Evolutionary conservation across 176 grass and related monocot species (phyloP).

Genomic region (Eremochloa ophiuroides): DNA sequence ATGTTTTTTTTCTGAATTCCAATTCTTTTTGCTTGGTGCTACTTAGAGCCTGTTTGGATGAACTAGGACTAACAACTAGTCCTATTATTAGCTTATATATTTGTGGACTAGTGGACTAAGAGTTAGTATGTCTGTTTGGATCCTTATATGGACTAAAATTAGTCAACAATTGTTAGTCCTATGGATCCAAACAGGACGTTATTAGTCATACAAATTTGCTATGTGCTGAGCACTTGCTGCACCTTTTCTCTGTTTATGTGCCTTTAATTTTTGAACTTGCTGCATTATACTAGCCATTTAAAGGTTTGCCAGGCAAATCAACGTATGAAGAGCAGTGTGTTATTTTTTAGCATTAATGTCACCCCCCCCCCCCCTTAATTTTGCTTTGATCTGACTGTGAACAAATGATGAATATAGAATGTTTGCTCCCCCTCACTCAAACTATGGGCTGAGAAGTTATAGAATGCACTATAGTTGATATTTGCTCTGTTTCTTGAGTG

Average conservation of each 20-base stretch:
- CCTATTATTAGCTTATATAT: neutral
- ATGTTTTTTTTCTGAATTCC: neutral
- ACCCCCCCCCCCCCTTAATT: neutral
- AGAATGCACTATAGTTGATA: neutral
- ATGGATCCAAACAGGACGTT: neutral
- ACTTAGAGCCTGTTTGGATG: neutral
- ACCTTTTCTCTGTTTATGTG: neutral
- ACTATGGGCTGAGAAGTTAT: neutral
- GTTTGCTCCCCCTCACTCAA: neutral
- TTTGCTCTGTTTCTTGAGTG: slow-evolving; percentile 1
- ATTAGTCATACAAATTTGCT: neutral
- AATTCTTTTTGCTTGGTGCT: neutral
- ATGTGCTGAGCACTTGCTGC: neutral
- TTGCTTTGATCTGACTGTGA: neutral
- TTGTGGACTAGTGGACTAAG: neutral
- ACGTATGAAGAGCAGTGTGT: neutral
- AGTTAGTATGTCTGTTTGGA: neutral
- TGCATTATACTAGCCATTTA: neutral
- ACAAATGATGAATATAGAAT: neutral
- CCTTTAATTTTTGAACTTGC: neutral
- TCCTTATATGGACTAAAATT: neutral
- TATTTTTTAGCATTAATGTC: neutral
- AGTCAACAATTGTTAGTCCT: neutral
- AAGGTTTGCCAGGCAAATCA: neutral
- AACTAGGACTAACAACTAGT: neutral